Conservation (phyloP, 345 rosid species). For the Sisymbrium irio region DNA sequence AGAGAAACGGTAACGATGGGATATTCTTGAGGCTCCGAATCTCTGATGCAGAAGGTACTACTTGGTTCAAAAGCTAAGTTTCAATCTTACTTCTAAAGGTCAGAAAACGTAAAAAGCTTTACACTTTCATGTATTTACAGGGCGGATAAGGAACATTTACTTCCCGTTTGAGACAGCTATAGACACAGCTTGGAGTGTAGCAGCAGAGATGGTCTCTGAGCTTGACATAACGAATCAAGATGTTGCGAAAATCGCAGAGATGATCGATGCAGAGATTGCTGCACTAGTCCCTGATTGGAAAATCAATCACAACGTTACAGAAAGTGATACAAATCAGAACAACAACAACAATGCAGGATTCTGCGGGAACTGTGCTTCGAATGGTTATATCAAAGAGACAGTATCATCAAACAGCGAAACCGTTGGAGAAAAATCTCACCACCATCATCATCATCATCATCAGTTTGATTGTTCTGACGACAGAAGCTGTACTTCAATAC, state of each 20-base stretch:
- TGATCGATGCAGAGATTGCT: slow-evolving; percentile 78
- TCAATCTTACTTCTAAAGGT: background rate
- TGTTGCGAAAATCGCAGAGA: slow-evolving; percentile 76
- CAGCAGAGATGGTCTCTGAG: slow-evolving; percentile 87
- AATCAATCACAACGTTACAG: slow-evolving; percentile 31
- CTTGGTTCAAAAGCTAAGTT: background rate
- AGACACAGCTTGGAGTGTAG: slow-evolving; percentile 80
- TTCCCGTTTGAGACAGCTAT: slow-evolving; percentile 71
- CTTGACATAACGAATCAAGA: slow-evolving; percentile 80
- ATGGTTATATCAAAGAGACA: slow-evolving; percentile 39
- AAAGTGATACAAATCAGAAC: slow-evolving; percentile 17
- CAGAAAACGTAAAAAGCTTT: background rate
- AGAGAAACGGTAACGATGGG: slow-evolving; percentile 60
- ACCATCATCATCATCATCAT: slow-evolving; percentile 17
- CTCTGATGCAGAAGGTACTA: slow-evolving; percentile 83
- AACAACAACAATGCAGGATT: slow-evolving; percentile 13
- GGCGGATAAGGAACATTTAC: slow-evolving; percentile 74
- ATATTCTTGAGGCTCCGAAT: slow-evolving; percentile 82
- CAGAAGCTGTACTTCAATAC: slow-evolving; percentile 45
- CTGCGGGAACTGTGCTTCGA: slow-evolving; percentile 47
- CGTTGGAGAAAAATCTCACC: slow-evolving; percentile 43
- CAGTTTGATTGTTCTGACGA: slow-evolving; percentile 39
- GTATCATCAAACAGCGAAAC: slow-evolving; percentile 41
- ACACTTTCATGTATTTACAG: slow-evolving; percentile 35
- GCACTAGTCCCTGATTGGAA: slow-evolving; percentile 72